A percentile compares a stretch with the other conserved stretches of the same genome.
Evolutionary conservation across 805 yeast genomes (phyloP).

Genomic region (Nakazawaea siamensis): DNA sequence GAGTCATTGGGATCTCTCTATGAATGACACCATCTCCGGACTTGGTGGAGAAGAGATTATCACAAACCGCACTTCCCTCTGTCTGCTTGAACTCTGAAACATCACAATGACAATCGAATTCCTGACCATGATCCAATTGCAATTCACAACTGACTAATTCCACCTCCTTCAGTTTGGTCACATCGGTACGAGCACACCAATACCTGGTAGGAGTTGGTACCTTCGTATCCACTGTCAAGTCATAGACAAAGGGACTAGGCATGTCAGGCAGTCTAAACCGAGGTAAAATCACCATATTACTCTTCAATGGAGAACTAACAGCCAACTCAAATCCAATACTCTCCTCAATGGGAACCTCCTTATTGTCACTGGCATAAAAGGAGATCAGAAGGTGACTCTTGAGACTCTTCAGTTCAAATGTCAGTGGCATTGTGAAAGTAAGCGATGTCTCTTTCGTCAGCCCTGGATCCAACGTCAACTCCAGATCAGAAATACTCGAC

Average conservation of each 20-base stretch:
- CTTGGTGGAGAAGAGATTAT: slow-evolving; percentile 25
- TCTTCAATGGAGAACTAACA: slow-evolving; percentile 18
- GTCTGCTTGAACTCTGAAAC: slow-evolving; percentile 6
- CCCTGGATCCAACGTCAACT: too few species aligned
- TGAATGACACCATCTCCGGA: slow-evolving; percentile 31
- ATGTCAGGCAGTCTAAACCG: slow-evolving; percentile 19
- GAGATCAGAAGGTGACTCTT: slow-evolving; percentile 1
- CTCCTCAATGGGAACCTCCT: slow-evolving; percentile 21
- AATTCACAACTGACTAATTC: slow-evolving; percentile 26
- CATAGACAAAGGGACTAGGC: slow-evolving; percentile 18
- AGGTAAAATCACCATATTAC: slow-evolving; percentile 24
- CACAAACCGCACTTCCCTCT: not conserved
- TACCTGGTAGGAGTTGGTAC: slow-evolving; percentile 25
- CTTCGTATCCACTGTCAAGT: not conserved
- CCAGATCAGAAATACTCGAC: not conserved
- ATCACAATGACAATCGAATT: slow-evolving; percentile 26
- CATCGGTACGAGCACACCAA: slow-evolving; percentile 25
- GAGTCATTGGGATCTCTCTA: slow-evolving; percentile 26
- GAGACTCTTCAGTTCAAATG: not conserved
- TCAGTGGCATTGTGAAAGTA: slow-evolving; percentile 1
- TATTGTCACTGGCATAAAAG: slow-evolving; percentile 22
- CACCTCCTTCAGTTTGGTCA: slow-evolving; percentile 21
- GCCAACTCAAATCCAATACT: slow-evolving; percentile 10
- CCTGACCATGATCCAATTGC: slow-evolving; percentile 23
- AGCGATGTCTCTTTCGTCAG: not conserved